Evolutionary conservation across 352 stramenopile species (phyloP).

Genomic region (Globisporangium alternatum): DNA sequence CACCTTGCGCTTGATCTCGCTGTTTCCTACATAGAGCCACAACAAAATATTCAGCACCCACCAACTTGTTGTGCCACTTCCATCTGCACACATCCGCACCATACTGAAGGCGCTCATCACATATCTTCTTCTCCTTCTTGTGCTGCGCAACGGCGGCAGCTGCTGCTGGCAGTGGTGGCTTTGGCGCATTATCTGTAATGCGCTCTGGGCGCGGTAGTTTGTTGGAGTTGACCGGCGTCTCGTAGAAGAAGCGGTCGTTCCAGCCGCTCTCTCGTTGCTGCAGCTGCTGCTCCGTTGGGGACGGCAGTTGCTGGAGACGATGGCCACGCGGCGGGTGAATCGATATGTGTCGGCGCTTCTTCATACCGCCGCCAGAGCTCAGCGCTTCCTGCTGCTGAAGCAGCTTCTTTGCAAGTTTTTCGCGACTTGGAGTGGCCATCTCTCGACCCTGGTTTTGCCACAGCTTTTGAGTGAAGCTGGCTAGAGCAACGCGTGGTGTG

Average conservation of each 20-base stretch:
- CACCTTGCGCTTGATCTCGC: conserved; percentile 15
- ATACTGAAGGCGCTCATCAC: conserved; percentile 55
- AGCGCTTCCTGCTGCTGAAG: conserved; percentile 24
- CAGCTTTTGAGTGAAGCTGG: conserved; percentile 10
- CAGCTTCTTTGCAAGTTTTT: conserved; percentile 48
- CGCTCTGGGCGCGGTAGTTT: conserved; percentile 32
- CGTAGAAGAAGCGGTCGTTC: conserved; percentile 70
- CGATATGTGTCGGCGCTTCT: conserved; percentile 14
- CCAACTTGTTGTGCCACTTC: background rate
- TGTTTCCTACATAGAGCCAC: conserved; percentile 24
- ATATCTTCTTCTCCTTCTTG: conserved; percentile 49
- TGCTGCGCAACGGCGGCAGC: conserved; percentile 6
- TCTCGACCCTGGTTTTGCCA: background rate
- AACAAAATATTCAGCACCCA: background rate
- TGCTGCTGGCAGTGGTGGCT: conserved; percentile 20
- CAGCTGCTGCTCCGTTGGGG: conserved; percentile 45
- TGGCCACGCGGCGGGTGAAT: conserved; percentile 26
- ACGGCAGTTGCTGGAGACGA: conserved; percentile 38
- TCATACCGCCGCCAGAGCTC: conserved; percentile 16
- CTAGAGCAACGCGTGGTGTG: background rate
- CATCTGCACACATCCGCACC: conserved; percentile 19
- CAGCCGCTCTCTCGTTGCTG: conserved; percentile 65
- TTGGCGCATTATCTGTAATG: conserved; percentile 17
- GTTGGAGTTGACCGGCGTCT: conserved; percentile 47
- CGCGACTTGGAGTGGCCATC: conserved; percentile 42